Evolutionary conservation across 345 rosid genomes (phyloP).

Genomic region (Brassica napus): DNA sequence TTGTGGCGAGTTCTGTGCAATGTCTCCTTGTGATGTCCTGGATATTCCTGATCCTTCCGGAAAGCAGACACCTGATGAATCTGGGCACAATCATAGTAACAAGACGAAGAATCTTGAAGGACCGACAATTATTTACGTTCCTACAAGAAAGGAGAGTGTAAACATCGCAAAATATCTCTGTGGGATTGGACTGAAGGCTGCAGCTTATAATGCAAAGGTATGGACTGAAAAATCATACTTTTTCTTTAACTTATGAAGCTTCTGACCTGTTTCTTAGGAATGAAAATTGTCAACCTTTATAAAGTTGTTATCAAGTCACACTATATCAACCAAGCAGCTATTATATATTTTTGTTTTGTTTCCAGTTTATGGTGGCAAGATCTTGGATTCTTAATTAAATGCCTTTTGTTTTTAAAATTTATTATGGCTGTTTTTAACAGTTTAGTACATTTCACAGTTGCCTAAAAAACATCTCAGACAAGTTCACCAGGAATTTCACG

Average conservation of each 20-base stretch:
- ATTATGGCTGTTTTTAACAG: conserved; percentile 5
- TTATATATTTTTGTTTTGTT: neutral
- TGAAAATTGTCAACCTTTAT: neutral
- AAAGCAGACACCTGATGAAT: conserved; percentile 37
- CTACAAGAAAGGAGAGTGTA: conserved; percentile 82
- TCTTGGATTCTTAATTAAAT: neutral
- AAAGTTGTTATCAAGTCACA: conserved; percentile 6
- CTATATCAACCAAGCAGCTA: neutral
- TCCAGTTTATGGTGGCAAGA: neutral
- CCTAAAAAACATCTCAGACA: conserved; percentile 69
- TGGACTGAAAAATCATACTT: neutral
- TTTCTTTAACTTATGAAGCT: neutral
- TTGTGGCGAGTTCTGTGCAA: conserved; percentile 66
- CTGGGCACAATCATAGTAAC: conserved; percentile 42
- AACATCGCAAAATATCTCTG: conserved; percentile 65
- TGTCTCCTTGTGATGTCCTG: conserved; percentile 37
- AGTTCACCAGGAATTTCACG: conserved; percentile 81
- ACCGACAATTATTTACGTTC: conserved; percentile 82
- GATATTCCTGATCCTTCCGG: conserved; percentile 36
- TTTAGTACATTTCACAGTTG: conserved; percentile 52
- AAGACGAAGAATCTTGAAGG: conserved; percentile 61
- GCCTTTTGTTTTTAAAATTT: neutral
- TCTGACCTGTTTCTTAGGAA: too few relatives aligned
- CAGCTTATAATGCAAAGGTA: conserved; percentile 90
- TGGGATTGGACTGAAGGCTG: conserved; percentile 71